These are phyloP conservation scores for Amanita rimosa DNA, from an alignment of 768 basidiomycete genomes.

Conservation along the genomic window DNA sequence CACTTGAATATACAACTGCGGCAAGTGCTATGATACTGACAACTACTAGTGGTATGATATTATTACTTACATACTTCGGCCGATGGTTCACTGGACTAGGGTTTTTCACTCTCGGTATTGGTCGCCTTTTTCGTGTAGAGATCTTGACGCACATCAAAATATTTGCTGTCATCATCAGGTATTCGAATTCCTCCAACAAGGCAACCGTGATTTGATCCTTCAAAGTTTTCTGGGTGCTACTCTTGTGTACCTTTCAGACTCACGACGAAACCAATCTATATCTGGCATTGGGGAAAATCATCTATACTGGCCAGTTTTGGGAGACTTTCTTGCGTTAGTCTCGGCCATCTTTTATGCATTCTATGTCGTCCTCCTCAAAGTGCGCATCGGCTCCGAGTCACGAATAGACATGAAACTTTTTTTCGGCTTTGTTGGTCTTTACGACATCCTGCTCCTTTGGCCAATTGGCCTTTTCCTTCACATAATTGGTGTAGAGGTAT, in stretches of 20 bases:
- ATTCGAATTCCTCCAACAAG: background rate
- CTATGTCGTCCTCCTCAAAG: conserved; percentile 86
- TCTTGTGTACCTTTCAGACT: conserved; percentile 85
- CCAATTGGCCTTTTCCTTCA: conserved; percentile 75
- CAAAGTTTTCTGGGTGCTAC: conserved; percentile 71
- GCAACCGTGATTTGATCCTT: background rate
- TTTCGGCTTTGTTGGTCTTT: conserved; percentile 88
- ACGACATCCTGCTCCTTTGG: conserved; percentile 69
- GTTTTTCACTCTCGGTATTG: conserved; percentile 86
- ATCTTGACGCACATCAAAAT: conserved; percentile 61
- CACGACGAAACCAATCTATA: conserved; percentile 18
- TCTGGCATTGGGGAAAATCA: conserved; percentile 11
- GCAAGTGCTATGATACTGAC: conserved; percentile 87
- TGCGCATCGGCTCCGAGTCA: conserved; percentile 70
- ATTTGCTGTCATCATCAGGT: conserved; percentile 74
- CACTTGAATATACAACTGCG: conserved; percentile 84
- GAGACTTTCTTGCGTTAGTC: conserved; percentile 78
- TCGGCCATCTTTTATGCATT: conserved; percentile 82
- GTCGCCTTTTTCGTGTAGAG: conserved; percentile 77
- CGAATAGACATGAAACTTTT: conserved; percentile 90
- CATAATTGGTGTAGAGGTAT: conserved; percentile 54
- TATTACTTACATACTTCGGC: background rate
- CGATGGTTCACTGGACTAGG: conserved; percentile 33
- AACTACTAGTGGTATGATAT: conserved; percentile 70
- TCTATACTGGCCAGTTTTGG: conserved; percentile 38